These are phyloP conservation scores for Populus nigra DNA, from an alignment of 345 rosid species.

Conservation along the genomic window DNA sequence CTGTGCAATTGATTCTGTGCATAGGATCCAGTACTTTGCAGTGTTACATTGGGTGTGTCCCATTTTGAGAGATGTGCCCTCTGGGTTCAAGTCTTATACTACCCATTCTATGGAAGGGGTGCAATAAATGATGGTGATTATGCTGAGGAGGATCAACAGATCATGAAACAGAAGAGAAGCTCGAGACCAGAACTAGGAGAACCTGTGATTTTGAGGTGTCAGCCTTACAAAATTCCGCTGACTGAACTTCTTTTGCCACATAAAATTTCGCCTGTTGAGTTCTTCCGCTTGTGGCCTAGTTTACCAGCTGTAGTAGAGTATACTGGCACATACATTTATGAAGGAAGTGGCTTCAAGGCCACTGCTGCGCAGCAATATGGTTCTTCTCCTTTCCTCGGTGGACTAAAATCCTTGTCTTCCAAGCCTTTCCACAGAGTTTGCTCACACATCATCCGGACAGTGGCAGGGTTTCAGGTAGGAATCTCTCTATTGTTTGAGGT, in stretches of 20 bases:
- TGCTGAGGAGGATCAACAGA: conserved; percentile 84
- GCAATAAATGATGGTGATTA: conserved; percentile 79
- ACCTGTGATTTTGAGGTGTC: conserved; percentile 94
- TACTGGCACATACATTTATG: conserved; percentile 82
- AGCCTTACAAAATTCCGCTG: conserved; percentile 92
- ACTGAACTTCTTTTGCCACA: conserved; percentile 94
- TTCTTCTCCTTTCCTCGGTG: conserved; percentile 88
- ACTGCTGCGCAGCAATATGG: conserved; percentile 99
- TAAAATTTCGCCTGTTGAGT: conserved; percentile 92
- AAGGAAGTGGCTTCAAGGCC: conserved; percentile 98
- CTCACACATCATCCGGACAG: conserved; percentile 87
- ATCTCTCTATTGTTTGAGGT: not conserved
- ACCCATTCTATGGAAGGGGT: conserved; percentile 91
- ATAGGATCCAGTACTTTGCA: conserved; percentile 87
- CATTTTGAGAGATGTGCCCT: conserved; percentile 94
- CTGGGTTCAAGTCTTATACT: conserved; percentile 95
- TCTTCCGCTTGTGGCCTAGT: conserved; percentile 98
- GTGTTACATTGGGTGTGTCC: conserved; percentile 93
- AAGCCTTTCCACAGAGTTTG: conserved; percentile 94
- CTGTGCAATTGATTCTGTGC: conserved; percentile 18
- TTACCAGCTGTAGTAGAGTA: conserved; percentile 86
- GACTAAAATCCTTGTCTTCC: conserved; percentile 81
- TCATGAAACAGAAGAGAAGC: conserved; percentile 76
- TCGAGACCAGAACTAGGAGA: conserved; percentile 84
- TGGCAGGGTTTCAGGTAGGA: conserved; percentile 95